Base-by-base conservation (phyloP, 1,139 yeast genomes). In the Magnusiomyces ingens region DNA sequence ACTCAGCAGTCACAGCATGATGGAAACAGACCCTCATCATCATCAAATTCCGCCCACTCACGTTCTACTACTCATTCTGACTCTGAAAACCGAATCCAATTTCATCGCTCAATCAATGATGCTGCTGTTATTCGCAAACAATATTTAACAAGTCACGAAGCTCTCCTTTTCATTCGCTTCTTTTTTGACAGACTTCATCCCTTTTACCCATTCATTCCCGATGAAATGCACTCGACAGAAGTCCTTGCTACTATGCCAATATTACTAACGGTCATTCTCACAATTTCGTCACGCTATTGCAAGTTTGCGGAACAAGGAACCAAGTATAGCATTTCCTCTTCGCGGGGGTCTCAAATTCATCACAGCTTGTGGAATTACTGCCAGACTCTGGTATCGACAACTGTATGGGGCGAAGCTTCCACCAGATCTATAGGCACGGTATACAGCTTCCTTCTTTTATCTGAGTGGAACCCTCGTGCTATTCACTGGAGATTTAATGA, bases 391-490 rank as follows among this genome's bases (percentile, higher is more conserved):
- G 84, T 90, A 49, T 85, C 95, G 1, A 89, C 84, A 66, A 85
- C 96, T 0, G 93, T 89, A 3, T 90, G 96, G 96, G 96, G 95
- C 0, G 96, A 88, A 66, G 95, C 96, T 0, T 82, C 90, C 56
- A 85, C 95, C 3, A 73, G 96, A 58, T 84, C 94, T 0, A 80
- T 89, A 5, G 96, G 96, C 0, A 89, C 96, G 0, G 84, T 89
- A 5, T 77, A 85, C 61, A 91, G 96, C 0, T 88, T 90, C 64
- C 71, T 90, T 49, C 71, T 91, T n/a, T 84, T 90, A 61, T 87
- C 96, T 0, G 96, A 90, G 67, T 90, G 97, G 97, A 89, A 89
- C 62, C 96, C 96, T 1, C 73, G 96, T 53, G 96, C 96, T 4
- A 89, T 90, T 57, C 96, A 90, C 67, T 85, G 90, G 83, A 72